phyloP scores from a whole-genome alignment of 306 rosid genomes.

The Pueraria montana region DNA sequence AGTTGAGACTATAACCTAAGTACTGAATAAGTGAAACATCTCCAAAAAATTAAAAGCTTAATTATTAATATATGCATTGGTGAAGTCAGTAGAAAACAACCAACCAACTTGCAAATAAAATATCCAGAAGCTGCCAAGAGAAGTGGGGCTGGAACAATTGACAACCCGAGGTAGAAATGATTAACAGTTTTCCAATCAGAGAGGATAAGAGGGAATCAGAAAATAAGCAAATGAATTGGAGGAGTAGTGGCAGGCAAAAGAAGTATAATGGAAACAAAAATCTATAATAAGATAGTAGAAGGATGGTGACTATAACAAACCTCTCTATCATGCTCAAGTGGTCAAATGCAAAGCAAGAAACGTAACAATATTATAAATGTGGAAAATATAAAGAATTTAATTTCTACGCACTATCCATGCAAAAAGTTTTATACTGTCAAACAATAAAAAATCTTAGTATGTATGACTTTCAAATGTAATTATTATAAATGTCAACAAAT shows the following conservation, averaged over 20 bases:
- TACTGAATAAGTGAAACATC: not conserved
- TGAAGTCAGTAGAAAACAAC: constrained; percentile 26
- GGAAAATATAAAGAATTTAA: not conserved
- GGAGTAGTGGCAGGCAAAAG: constrained; percentile 25
- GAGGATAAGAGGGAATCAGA: constrained; percentile 43
- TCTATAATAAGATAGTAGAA: constrained; percentile 6
- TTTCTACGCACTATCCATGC: too few relatives aligned
- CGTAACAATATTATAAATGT: not conserved
- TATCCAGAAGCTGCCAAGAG: constrained; percentile 33
- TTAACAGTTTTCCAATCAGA: constrained; percentile 28
- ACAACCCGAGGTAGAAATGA: constrained; percentile 29
- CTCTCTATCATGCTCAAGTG: constrained; percentile 7
- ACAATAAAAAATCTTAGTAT: too few relatives aligned
- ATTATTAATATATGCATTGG: constrained; percentile 14
- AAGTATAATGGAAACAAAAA: constrained; percentile 25
- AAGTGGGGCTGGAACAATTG: not conserved
- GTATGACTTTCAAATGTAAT: too few relatives aligned
- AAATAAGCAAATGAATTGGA: constrained; percentile 36
- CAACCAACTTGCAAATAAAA: constrained; percentile 20
- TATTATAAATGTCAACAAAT: too few relatives aligned
- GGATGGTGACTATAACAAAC: constrained; percentile 32
- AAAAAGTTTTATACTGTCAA: too few relatives aligned
- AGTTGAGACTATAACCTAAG: not conserved
- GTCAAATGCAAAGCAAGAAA: constrained; percentile 26
- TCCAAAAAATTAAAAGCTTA: not conserved